Base-by-base conservation (phyloP, 2,329 filamentous ascomycete genomes). In the Alternaria brassicicola region DNA sequence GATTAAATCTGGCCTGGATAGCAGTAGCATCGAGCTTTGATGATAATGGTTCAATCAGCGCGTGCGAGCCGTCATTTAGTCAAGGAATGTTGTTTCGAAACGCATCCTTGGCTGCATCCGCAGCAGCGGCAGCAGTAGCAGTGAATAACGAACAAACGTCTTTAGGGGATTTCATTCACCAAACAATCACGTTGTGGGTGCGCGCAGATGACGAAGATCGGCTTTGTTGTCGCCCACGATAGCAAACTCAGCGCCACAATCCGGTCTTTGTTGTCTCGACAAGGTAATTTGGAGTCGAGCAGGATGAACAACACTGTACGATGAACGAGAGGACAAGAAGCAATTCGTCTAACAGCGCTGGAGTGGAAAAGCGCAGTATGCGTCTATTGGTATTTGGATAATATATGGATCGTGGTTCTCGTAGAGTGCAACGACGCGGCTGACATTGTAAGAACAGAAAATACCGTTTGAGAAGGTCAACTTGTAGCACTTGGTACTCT, bases 311-410 rank as follows among this genome's bases (percentile, higher is more conserved):
- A 25, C 35, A 39, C 23, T 4, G 10, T 17, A 33, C 31, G 42
- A 52, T 33, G 31, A 21, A 28, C 30, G 28, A 45, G n/a, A 19
- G 7, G 15, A 36, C 26, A 23, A 17, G 38, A 35, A 2, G 3
- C 1, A 6, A 28, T 1, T 3, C 3, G 0, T 41, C 35, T n/a
- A 8, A 3, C 3, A 28, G n/a, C 10, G 47, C 19, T 45, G 66
- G 36, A 72, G 69, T 68, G 66, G 68, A 69, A 69, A 53, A 57
- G 53, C 60, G 64, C 55, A 52, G 48, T 50, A 45, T 53, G 63
- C 52, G 65, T 57, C 60, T 55, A 33, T 59, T 55, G 38, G 52
- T 52, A 25, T 54, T 53, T 53, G 47, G 42, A 26, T 47, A 41
- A 49, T 61, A 64, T 41, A 59, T 56, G 49, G 23, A 52, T 61